Percentiles rank a stretch among this genome's conserved stretches.
Conservation (phyloP, 2,329 filamentous ascomycete species). For the Aureobasidium sp. region DNA sequence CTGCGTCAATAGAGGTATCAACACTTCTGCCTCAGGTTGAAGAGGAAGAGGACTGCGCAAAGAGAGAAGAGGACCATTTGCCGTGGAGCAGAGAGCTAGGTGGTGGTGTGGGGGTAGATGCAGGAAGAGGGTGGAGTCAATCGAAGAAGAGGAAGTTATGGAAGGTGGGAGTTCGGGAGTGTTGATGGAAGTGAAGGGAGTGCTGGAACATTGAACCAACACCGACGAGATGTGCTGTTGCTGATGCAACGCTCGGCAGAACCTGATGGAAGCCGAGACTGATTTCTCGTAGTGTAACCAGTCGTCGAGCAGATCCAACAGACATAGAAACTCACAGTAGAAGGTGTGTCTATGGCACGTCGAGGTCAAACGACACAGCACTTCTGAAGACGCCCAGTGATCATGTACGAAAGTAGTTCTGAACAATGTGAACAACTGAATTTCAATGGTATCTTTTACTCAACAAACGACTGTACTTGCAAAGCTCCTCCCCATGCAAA, state of each 20-base stretch:
- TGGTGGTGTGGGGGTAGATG: not conserved
- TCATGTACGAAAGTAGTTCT: not conserved
- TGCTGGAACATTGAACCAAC: not conserved
- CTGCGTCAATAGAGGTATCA: too few species aligned
- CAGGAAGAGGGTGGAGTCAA: too few species aligned
- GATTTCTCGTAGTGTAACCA: not conserved
- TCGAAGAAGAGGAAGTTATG: not conserved
- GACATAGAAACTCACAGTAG: not conserved
- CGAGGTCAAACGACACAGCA: not conserved
- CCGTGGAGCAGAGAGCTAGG: not conserved
- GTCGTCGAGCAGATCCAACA: not conserved
- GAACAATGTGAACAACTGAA: not conserved
- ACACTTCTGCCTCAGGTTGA: not conserved
- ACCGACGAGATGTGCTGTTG: not conserved
- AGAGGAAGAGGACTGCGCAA: too few species aligned
- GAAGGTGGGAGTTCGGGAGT: not conserved
- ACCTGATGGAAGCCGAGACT: not conserved
- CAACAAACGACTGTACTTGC: not conserved
- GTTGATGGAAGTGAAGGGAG: not conserved
- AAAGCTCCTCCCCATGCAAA: not conserved
- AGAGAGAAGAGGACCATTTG: not conserved
- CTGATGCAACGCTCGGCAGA: not conserved
- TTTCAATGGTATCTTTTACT: constrained; percentile 2
- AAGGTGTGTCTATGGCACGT: not conserved
- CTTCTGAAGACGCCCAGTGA: not conserved